Evolutionary conservation across 306 rosid species (phyloP).

Genomic region (Herpetospermum pedunculosum): DNA sequence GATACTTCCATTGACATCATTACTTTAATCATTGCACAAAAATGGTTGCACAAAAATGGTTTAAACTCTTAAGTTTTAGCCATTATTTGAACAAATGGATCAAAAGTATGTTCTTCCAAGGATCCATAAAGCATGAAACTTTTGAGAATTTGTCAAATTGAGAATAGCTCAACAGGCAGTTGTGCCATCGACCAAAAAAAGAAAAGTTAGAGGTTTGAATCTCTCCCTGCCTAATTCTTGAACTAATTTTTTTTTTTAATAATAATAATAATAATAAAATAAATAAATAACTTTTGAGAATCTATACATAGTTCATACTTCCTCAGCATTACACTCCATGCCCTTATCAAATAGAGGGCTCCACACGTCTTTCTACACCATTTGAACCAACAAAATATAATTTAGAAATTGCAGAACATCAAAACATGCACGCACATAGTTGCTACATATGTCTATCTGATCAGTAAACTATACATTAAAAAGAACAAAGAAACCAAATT

Average conservation of each 20-base stretch:
- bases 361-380: constrained; percentile 5
- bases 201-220: too few relatives aligned
- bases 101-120: not conserved
- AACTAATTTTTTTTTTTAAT: too few relatives aligned
- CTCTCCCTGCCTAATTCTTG: too few relatives aligned
- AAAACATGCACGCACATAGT: constrained; percentile 12
- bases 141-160: too few relatives aligned
- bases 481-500: not conserved
- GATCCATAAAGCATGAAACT: not conserved
- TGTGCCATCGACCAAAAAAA: too few relatives aligned
- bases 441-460: not conserved
- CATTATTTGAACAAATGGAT: not conserved
- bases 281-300: too few relatives aligned
- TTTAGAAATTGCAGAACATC: not conserved
- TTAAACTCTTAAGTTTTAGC: not conserved
- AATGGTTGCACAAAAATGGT: too few relatives aligned
- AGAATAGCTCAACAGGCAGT: too few relatives aligned
- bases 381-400: not conserved
- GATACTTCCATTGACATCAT: too few relatives aligned
- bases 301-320: not conserved
- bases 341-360: not conserved
- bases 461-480: not conserved
- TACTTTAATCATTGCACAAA: too few relatives aligned
- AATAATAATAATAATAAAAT: too few relatives aligned
- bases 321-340: not conserved